These are phyloP conservation scores for Tetrahymena borealis DNA, from an alignment of 73 alveolate genomes.

Conservation along the genomic window DNA sequence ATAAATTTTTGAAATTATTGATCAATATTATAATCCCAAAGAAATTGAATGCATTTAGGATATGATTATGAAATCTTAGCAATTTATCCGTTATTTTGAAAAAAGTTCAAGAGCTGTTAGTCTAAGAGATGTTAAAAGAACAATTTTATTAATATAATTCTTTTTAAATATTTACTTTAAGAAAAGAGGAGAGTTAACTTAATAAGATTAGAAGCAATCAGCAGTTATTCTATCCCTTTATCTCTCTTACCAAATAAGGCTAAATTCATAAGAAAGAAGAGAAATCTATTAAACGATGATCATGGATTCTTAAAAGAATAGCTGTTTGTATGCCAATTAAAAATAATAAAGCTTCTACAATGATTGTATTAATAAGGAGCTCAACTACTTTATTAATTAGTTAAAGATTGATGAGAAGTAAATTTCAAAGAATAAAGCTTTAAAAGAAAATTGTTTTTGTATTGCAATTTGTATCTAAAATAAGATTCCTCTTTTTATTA, in stretches of 20 bases:
- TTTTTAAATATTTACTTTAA: background rate
- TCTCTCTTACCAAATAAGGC: background rate
- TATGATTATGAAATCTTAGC: background rate
- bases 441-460: slow-evolving; percentile 59
- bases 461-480: slow-evolving; percentile 48
- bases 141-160: background rate
- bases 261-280: background rate
- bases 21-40: no score
- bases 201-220: background rate
- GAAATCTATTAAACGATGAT: background rate
- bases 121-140: background rate
- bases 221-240: background rate
- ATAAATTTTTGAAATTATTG: no score
- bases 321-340: slow-evolving; percentile 8
- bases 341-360: slow-evolving; percentile 42
- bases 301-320: slow-evolving; percentile 35
- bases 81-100: background rate
- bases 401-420: background rate
- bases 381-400: slow-evolving; percentile 17
- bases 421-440: slow-evolving; percentile 51
- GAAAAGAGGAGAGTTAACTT: background rate
- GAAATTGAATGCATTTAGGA: background rate
- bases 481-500: slow-evolving; percentile 56
- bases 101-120: background rate
- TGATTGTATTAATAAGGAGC: slow-evolving; percentile 49